Evolutionary conservation across 2,329 filamentous ascomycete species (phyloP).

Genomic region (Pestalotiopsis sp.): DNA sequence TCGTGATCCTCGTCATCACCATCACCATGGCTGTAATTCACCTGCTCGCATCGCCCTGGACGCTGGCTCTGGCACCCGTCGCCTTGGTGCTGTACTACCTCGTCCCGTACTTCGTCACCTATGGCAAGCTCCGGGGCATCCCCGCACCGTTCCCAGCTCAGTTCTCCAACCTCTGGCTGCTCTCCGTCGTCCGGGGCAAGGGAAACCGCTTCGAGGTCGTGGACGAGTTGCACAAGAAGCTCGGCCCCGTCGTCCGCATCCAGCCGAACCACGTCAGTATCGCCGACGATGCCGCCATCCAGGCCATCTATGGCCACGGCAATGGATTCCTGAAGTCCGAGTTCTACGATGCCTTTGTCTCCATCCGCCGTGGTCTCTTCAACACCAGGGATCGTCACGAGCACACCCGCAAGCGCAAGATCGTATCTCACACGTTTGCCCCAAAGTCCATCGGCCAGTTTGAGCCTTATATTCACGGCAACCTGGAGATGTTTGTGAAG

Average conservation of each 20-base stretch:
- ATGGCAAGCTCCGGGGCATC: slow-evolving; percentile 51
- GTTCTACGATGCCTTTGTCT: slow-evolving; percentile 92
- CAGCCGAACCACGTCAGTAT: slow-evolving; percentile 84
- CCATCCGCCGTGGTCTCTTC: slow-evolving; percentile 83
- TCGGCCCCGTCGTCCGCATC: slow-evolving; percentile 80
- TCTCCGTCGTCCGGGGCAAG: slow-evolving; percentile 60
- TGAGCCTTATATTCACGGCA: slow-evolving; percentile 84
- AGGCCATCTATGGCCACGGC: slow-evolving; percentile 76
- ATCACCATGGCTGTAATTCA: slow-evolving; percentile 35
- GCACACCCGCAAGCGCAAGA: slow-evolving; percentile 87
- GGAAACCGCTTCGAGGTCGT: slow-evolving; percentile 68
- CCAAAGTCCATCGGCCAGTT: slow-evolving; percentile 81
- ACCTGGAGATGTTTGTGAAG: slow-evolving; percentile 72
- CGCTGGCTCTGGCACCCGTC: slow-evolving; percentile 46
- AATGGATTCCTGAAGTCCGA: slow-evolving; percentile 78
- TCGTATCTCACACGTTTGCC: slow-evolving; percentile 84
- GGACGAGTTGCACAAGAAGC: slow-evolving; percentile 73
- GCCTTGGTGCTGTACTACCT: slow-evolving; percentile 57
- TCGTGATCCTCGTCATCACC: not conserved
- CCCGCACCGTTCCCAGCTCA: slow-evolving; percentile 65
- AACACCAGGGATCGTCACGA: slow-evolving; percentile 83
- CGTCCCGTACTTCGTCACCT: slow-evolving; percentile 62
- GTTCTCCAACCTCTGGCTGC: slow-evolving; percentile 81
- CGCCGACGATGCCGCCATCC: slow-evolving; percentile 78
- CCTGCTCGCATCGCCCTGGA: slow-evolving; percentile 48